Evolutionary conservation across 306 rosid species (phyloP), one percentile per base, ranked within the genome.

Genomic region (Vigna reflexopilosa): DNA sequence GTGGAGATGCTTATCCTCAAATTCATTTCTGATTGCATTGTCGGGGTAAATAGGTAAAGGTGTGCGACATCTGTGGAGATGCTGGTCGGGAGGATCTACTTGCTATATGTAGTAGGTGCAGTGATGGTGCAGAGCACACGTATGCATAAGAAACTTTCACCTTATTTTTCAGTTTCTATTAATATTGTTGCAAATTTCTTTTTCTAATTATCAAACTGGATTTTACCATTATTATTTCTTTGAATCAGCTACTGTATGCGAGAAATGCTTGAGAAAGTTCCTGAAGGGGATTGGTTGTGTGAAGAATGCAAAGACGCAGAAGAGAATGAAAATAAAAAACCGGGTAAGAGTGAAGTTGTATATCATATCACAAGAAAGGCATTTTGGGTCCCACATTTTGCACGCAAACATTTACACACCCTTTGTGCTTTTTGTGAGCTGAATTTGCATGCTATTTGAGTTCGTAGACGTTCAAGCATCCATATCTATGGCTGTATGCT

Each of bases 1-100:
- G 58, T 48, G 79, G 67, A 48, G 11, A 49, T 62, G 16, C 62
- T 32, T 52, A 77, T 56, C 57, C 54, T 57, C 63, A 34, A 62
- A 42, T 67, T 34, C 9, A 19, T 72, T 72, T 75, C 67, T 70
- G 44, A 78, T 75, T 72, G 68, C 36, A 34, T 57, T 76, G 65
- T 73, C 68, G 50, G 81, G 81, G 48, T 66, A 80, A 81, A 82
- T 91, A 95, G 99, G 96, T 95, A 49, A 93, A 95, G 80, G 98
- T 93, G 52, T 95, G 99, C 83, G 99, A 95, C 84, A 95, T 92
- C 71, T 95, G 99, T 84, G 99, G 99, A 73, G 99, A 95, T 86
- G 93, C 99, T 68, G 99, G 99, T 65, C 98, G 98, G 34, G 99
- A 95, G 82, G 99, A 92, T 81, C 75, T 82, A 85, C 99, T 95